Evolutionary conservation across 2,329 filamentous ascomycete genomes (phyloP), one percentile per base, ranked within the genome.

Genomic region (Dactylonectria estremocensis): DNA sequence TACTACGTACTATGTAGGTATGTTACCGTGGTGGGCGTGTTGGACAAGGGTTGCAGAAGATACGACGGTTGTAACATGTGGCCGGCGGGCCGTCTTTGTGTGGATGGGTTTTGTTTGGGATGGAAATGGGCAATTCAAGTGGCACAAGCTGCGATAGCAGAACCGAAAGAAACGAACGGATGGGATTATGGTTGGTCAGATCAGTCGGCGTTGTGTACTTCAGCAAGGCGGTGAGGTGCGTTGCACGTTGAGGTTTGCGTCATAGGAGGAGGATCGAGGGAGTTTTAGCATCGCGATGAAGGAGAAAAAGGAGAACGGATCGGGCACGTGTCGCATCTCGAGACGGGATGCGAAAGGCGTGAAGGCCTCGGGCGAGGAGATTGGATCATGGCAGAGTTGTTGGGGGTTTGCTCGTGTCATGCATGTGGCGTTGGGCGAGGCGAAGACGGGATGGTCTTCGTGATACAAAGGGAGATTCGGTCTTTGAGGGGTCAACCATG

Each of bases 401-500:
- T 46, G 33, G 18, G 33, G 18, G 43, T 50, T 57, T 49, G 31
- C 49, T 28, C 28, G 13, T 20, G 28, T 20, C 49, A 33, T 35
- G 18, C 18, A 43, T 43, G 40, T 9, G 8, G 33, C 45, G 50
- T 61, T 48, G 40, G 49, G 43, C 35, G 40, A 65, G 56, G 49
- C 52, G 45, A 50, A 62, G 60, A 62, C 53, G 28, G 31, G 50
- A 53, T 48, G 33, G 7, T 11, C 14, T 28, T 56, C 7, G 52
- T 31, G 35, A 16, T 48, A 63, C 20, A 16, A 22, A 50, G 14
- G 31, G 20, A 13, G 16, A 56, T 37, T 16, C n/a, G 35, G 28
- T 28, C 48, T 60, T 52, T 18, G 46, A 60, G 57, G 57, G 57
- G 40, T 52, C 46, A 60, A 60, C 57, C 46, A 60, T 45, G 57